Conservation (phyloP, 441 rosid genomes). For the Lepidium campestre region DNA sequence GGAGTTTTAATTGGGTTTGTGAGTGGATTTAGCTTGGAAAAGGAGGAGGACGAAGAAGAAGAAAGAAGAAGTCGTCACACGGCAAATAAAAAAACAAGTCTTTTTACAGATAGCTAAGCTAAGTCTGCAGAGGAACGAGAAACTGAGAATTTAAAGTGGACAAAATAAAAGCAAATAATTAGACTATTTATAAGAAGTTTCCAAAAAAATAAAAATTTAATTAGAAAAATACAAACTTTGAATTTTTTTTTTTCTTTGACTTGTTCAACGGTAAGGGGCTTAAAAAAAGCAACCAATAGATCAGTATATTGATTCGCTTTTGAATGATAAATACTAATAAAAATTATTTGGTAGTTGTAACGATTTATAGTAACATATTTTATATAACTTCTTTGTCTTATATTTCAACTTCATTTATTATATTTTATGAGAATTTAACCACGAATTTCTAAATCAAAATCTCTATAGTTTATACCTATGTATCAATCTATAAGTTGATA, state of each 20-base stretch:
- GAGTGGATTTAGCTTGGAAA: conserved; percentile 6
- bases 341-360: neutral
- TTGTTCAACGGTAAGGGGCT: conserved; percentile 10
- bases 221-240: neutral
- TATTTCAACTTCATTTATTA: neutral
- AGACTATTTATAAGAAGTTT: neutral
- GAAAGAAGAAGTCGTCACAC: conserved; percentile 26
- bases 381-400: neutral
- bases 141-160: neutral
- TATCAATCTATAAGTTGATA: neutral
- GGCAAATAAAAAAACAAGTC: conserved; percentile 14
- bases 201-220: neutral
- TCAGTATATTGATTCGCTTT: neutral
- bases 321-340: neutral
- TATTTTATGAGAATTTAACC: neutral
- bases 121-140: conserved; percentile 11
- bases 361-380: neutral
- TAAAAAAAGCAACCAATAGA: neutral
- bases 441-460: neutral
- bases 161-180: neutral
- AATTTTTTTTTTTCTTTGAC: neutral
- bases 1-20: neutral
- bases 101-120: neutral
- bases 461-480: too few species aligned
- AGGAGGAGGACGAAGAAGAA: neutral